Evolutionary conservation across 164 flowering plant species (phyloP), one percentile per base, ranked within the genome.

Genomic region (Brasenia schreberi): DNA sequence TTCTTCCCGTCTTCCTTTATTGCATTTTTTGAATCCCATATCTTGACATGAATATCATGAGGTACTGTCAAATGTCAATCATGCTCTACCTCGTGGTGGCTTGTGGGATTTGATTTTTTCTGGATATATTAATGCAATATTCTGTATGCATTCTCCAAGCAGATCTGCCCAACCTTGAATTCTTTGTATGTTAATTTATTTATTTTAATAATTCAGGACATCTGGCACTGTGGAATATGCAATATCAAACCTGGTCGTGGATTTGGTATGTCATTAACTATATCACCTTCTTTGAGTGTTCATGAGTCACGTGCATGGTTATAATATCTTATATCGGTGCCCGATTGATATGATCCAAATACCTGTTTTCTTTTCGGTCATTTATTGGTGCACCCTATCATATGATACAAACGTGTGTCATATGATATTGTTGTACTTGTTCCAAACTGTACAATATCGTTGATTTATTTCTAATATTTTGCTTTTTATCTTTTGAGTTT

Each of bases 211-310:
- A 72, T 78, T 69, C 87, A 95, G 99, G 99, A 95, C 82, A 92
- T 83, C 61, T 95, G 97, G 99, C 97, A 95, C 72, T 95, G 99
- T 81, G 97, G 88, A 76, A 95, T 95, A 77, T 95, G 99, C 82
- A 92, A 88, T 69, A 87, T 87, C 66, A 95, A 87, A 77, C 98
- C 99, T 63, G 99, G 99, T 45, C 94, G 98, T 70, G 99, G 99
- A 19, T 95, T 92, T 77, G 99, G 99, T 95, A 83, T 49, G 94
- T 75, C 39, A 33, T 33, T 33, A 33, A 3, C 39, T 33, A 33
- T 33, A 33, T 33, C 39, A 33, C 39, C 39, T 33, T 33, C 39
- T 33, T 33, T 33, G 39, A 33, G 39, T 33, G 39, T 33, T 33
- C 39, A 33, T 33, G 39, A 33, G 39, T 33, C 39, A 33, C 3